These are phyloP conservation scores for Ochetophila trinervis DNA, from an alignment of 306 rosid genomes.

Conservation along the genomic window DNA sequence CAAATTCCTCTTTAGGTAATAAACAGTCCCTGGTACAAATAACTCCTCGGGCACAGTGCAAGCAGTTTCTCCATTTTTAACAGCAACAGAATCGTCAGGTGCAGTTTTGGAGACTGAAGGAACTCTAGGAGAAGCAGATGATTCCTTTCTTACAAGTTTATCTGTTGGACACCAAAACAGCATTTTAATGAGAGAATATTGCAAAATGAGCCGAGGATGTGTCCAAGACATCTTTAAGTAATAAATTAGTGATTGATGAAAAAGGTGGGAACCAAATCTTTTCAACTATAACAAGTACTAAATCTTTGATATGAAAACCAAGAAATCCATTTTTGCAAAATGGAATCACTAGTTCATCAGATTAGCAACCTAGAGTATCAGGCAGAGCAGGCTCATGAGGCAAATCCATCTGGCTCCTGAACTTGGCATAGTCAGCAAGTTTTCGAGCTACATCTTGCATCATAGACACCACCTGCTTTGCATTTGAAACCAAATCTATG, in stretches of 20 bases:
- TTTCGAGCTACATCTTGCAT: conserved; percentile 86
- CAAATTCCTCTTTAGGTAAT: conserved; percentile 67
- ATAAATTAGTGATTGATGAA: neutral
- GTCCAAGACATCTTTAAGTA: neutral
- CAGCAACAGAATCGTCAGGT: conserved; percentile 31
- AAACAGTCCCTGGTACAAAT: conserved; percentile 75
- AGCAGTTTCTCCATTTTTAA: conserved; percentile 35
- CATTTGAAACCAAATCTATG: conserved; percentile 80
- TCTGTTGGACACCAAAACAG: conserved; percentile 46
- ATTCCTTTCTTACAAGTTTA: conserved; percentile 41
- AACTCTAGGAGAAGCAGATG: conserved; percentile 24
- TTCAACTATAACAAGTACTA: neutral
- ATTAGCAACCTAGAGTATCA: neutral
- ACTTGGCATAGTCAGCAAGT: conserved; percentile 74
- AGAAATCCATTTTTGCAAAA: too few relatives aligned
- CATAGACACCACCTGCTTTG: conserved; percentile 72
- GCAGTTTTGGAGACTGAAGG: conserved; percentile 25
- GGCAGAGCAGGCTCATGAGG: conserved; percentile 35
- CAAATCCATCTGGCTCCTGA: conserved; percentile 43
- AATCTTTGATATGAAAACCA: too few relatives aligned
- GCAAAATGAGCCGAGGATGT: neutral
- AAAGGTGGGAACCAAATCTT: neutral
- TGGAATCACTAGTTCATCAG: neutral
- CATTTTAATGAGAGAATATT: conserved; percentile 12
- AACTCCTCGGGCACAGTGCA: conserved; percentile 56